Evolutionary conservation across 176 grass and related monocot species (phyloP).

Genomic region (Musa troglodytarum): DNA sequence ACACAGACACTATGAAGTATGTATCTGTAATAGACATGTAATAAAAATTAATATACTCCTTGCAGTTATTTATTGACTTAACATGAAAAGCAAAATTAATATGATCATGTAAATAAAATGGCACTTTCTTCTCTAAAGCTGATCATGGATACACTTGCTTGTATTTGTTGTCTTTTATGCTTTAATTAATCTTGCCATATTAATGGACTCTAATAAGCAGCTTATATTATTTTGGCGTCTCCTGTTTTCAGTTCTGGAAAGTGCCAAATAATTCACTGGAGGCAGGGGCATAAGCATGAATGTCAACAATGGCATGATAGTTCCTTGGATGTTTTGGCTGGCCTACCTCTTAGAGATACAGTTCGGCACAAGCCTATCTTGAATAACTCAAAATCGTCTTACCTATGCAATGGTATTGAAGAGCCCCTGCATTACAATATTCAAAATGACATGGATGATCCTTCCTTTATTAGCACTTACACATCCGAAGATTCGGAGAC

Average conservation of each 20-base stretch:
- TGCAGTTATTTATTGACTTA: background rate
- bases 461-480: slow-evolving; percentile 35
- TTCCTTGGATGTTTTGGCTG: slow-evolving; percentile 26
- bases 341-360: slow-evolving; percentile 27
- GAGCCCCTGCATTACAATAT: slow-evolving; percentile 32
- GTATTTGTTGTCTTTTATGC: background rate
- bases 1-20: background rate
- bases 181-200: background rate
- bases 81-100: background rate
- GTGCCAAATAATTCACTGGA: slow-evolving; percentile 98
- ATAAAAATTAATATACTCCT: background rate
- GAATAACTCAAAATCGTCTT: slow-evolving; percentile 59
- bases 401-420: slow-evolving; percentile 47
- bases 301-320: slow-evolving; percentile 64
- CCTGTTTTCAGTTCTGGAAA: slow-evolving; percentile 69
- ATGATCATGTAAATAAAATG: background rate
- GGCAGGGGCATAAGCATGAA: slow-evolving; percentile 82
- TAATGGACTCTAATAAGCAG: background rate
- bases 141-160: background rate
- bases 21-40: background rate
- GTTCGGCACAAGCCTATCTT: slow-evolving; percentile 57
- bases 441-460: slow-evolving; percentile 44
- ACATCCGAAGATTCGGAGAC: slow-evolving; percentile 26
- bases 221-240: background rate
- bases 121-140: background rate